A percentile compares a stretch with the other conserved stretches of the same genome.
Conservation (phyloP, 2,329 filamentous ascomycete species). For the Botrytis squamosa region DNA sequence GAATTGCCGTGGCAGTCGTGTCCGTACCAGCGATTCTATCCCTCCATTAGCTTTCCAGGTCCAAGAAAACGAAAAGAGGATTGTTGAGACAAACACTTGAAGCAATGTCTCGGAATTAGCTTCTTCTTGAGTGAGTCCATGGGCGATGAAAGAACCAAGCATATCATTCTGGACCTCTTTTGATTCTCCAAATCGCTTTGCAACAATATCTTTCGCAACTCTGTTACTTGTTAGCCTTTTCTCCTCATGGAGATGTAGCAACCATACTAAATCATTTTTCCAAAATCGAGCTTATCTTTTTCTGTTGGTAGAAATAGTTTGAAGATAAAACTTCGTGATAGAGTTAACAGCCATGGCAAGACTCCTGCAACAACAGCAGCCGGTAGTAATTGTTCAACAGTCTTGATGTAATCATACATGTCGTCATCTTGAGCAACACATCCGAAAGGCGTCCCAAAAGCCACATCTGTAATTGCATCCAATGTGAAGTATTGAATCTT, state of each 20-base stretch:
- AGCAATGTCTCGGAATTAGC: slow-evolving; percentile 26
- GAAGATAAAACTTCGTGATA: slow-evolving; percentile 45
- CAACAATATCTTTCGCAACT: slow-evolving; percentile 46
- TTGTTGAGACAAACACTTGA: slow-evolving; percentile 25
- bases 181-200: slow-evolving; percentile 47
- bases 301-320: slow-evolving; percentile 45
- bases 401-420: slow-evolving; percentile 49
- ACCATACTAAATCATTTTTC: slow-evolving; percentile 47
- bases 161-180: slow-evolving; percentile 50
- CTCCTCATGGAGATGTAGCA: too few relatives aligned
- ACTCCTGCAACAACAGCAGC: slow-evolving; percentile 47
- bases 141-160: slow-evolving; percentile 48
- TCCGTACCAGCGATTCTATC: slow-evolving; percentile 52
- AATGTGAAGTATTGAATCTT: slow-evolving; percentile 55
- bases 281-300: slow-evolving; percentile 43
- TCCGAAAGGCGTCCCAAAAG: slow-evolving; percentile 51
- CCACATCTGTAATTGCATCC: slow-evolving; percentile 55
- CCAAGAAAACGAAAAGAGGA: neutral
- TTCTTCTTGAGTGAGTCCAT: slow-evolving; percentile 30
- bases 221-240: slow-evolving; percentile 21
- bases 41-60: neutral
- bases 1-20: slow-evolving; percentile 55
- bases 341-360: slow-evolving; percentile 44
- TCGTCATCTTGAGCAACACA: slow-evolving; percentile 50
- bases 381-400: slow-evolving; percentile 44